Conservation (phyloP, 2,329 filamentous ascomycete species). For the Diaporthe sp. region DNA sequence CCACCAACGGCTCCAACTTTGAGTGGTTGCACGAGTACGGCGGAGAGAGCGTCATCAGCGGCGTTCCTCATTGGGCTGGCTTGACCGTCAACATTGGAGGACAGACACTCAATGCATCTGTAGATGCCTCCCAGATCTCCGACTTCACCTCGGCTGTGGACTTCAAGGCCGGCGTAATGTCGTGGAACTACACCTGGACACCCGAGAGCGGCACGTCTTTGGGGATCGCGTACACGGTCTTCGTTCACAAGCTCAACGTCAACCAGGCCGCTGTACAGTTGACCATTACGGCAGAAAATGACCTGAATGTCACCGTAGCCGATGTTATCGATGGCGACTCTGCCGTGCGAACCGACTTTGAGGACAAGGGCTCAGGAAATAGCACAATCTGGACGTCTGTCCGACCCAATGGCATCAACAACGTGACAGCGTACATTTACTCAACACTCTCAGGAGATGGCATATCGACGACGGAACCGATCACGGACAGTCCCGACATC, state of each 20-base stretch:
- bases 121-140: constrained; percentile 68
- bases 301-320: constrained; percentile 69
- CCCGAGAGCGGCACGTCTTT: constrained; percentile 64
- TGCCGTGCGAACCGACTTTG: constrained; percentile 73
- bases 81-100: constrained; percentile 63
- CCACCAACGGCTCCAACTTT: constrained; percentile 72
- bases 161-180: constrained; percentile 71
- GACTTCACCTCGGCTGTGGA: constrained; percentile 72
- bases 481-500: constrained; percentile 61
- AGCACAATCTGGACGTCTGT: constrained; percentile 71
- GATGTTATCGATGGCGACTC: constrained; percentile 77
- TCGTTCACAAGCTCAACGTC: constrained; percentile 73
- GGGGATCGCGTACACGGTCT: constrained; percentile 73
- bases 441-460: constrained; percentile 57
- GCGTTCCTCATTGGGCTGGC: constrained; percentile 73
- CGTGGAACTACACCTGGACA: constrained; percentile 76
- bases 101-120: constrained; percentile 70
- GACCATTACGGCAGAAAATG: constrained; percentile 65
- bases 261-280: constrained; percentile 67
- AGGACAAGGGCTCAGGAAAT: constrained; percentile 66
- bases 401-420: constrained; percentile 69
- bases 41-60: constrained; percentile 78
- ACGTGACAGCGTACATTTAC: constrained; percentile 71
- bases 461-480: constrained; percentile 55
- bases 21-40: constrained; percentile 71